These are phyloP conservation scores for Phlebopus sp. DNA, from an alignment of 1,284 basidiomycete genomes.

Conservation along the genomic window DNA sequence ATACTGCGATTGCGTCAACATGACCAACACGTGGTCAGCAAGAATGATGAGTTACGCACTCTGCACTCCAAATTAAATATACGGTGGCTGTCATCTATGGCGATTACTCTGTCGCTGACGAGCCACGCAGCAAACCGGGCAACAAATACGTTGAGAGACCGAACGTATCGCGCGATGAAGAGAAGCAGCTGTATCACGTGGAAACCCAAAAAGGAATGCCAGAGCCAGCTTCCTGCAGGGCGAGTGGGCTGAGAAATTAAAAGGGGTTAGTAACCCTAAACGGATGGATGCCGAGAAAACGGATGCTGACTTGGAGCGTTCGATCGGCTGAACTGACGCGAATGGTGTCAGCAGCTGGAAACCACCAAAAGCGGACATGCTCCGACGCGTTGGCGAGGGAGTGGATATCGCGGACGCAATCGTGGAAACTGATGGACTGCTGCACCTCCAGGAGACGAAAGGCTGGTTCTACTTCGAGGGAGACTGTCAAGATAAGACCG, in stretches of 20 bases:
- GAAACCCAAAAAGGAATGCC: conserved; percentile 65
- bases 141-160: conserved; percentile 53
- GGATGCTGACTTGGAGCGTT: conserved; percentile 65
- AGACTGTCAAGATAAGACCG: conserved; percentile 82
- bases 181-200: conserved; percentile 81
- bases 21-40: conserved; percentile 17
- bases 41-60: conserved; percentile 41
- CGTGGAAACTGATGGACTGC: conserved; percentile 63
- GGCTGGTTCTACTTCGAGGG: conserved; percentile 77
- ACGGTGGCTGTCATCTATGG: conserved; percentile 70
- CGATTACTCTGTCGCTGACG: conserved; percentile 43
- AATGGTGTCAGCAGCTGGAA: conserved; percentile 75
- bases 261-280: conserved; percentile 13
- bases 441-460: conserved; percentile 84
- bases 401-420: conserved; percentile 57
- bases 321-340: conserved; percentile 77
- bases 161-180: conserved; percentile 63
- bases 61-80: conserved; percentile 86
- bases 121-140: conserved; percentile 64
- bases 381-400: conserved; percentile 65
- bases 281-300: conserved; percentile 8
- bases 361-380: conserved; percentile 96
- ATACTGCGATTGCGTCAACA: conserved; percentile 48
- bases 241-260: conserved; percentile 41
- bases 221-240: conserved; percentile 61